Evolutionary conservation across 2,329 filamentous ascomycete genomes (phyloP), one percentile per base, ranked within the genome.

Genomic region (Cordyceps cateniannulata): DNA sequence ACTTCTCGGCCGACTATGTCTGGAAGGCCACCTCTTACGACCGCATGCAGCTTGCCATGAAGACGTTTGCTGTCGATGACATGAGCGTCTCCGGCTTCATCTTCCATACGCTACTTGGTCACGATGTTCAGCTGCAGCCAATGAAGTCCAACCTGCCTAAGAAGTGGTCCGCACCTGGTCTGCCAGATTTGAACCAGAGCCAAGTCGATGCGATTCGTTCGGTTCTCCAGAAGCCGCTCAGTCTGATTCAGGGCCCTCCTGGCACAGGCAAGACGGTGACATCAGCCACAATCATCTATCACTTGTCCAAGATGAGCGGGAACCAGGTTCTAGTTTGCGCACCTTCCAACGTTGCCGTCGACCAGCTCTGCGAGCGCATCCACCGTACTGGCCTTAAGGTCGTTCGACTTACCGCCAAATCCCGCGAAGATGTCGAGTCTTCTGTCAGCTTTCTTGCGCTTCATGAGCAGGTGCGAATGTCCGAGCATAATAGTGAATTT

Each of bases 21-120:
- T 99, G 95, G 95, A 99, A 99, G 73, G 95, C 96, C 16, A 99
- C 96, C 0, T 98, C 93, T 0, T 99, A 99, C 72, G 95, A 99
- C 71, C 93, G 95, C 65, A 99, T 99, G 95, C 95, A 99, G 74
- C 86, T 93, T 66, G 96, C 95, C 59, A 98, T 99, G 93, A 98
- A 97, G 81, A 98, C 91, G 0, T 99, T 99, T 72, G 95, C 95
- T 6, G 87, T 98, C 49, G 93, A 99, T 68, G 95, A 99, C 75
- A 90, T 96, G 89, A 97, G 93, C 70, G 93, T 99, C 48, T 98
- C 95, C 24, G 95, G 95, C 42, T 99, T 97, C 76, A 96, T 99
- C 65, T 99, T 98, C 79, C 95, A 99, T 73, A 95, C 95, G 66
- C 83, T 99, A 24, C 85, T 99, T 35, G 95, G 95, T 59, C 92